Conservation (phyloP, 129 eudicot genomes). For the Smallanthus sonchifolius region DNA sequence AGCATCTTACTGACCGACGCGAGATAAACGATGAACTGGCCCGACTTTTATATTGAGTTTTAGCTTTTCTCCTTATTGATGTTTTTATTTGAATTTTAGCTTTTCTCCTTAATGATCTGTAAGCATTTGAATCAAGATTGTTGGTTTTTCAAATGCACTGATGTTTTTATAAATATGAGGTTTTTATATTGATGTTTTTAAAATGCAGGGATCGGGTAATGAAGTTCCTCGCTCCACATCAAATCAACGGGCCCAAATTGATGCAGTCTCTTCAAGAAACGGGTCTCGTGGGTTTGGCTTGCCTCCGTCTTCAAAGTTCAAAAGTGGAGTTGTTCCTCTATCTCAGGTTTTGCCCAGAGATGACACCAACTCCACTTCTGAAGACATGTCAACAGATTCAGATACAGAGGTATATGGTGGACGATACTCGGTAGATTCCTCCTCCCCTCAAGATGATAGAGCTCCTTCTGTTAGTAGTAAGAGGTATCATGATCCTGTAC, state of each 20-base stretch:
- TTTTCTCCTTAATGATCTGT: no score
- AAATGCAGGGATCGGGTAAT: conserved; percentile 52
- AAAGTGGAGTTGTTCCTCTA: conserved; percentile 54
- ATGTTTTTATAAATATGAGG: background rate
- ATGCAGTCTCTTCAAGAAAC: conserved; percentile 38
- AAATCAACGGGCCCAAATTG: conserved; percentile 38
- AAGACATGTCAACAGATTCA: conserved; percentile 63
- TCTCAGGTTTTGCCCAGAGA: conserved; percentile 55
- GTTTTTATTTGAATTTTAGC: no score
- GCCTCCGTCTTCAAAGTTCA: conserved; percentile 62
- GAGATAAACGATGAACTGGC: no score
- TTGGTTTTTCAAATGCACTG: background rate
- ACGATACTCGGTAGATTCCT: conserved; percentile 71
- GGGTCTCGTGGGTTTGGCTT: conserved; percentile 48
- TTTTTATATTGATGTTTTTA: background rate
- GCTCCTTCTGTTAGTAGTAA: conserved; percentile 29
- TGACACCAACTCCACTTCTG: conserved; percentile 50
- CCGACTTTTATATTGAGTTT: no score
- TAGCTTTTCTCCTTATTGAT: no score
- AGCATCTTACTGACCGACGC: no score
- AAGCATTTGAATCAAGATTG: background rate
- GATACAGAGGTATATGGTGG: conserved; percentile 76
- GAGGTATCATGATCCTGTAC: conserved; percentile 38
- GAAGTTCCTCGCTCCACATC: conserved; percentile 39
- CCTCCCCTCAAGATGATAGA: conserved; percentile 69